Base-by-base conservation (phyloP, 208 protist species). In the Trypanosoma cruzi region DNA sequence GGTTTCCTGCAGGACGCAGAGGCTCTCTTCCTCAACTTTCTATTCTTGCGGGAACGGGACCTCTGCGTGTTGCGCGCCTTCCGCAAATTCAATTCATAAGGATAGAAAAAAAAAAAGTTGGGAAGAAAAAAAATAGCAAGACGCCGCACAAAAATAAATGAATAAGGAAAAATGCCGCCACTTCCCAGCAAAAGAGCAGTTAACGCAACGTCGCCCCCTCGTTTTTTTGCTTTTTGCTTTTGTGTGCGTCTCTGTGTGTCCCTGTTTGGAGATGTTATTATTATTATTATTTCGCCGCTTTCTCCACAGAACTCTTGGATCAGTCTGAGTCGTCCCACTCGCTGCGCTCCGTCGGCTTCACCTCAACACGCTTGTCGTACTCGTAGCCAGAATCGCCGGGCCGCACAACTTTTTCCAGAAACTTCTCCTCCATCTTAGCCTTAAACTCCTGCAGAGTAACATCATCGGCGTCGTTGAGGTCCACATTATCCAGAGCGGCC, bases 401-500 rank as follows among this genome's bases (percentile, higher is more conserved):
- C 53, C 80, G 82, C 22, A 97, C 14, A 6, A 61, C 79, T 48
- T 94, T 82, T 40, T 75, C 77, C 22, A 84, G 62, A 65, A 97
- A 97, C 31, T 70, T 80, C 34, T 89, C 80, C 49, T 95, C 79
- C 93, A 97, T 97, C 16, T 85, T 84, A 42, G 82, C 84, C 49
- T 97, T 97, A 69, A 96, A 95, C 71, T 95, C 89, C 13, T 87
- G 73, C 40, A 96, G 66, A 11, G 88, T 96, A n/a, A 93, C 64
- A 31, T 96, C 90, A 69, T 96, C 90, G 8, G 89, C 90, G 55
- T 92, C 84, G 68, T 97, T 94, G 29, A 97, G 75, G 63, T 97
- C 93, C 11, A 96, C 92, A 57, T 97, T 93, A 2, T 87, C 61
- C 22, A 96, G 71, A 11, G 92, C 92, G 5, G 79, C 76, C n/a